These are phyloP conservation scores for Aureobasidium sp. DNA, from an alignment of 2,329 filamentous ascomycete genomes.

Conservation along the genomic window DNA sequence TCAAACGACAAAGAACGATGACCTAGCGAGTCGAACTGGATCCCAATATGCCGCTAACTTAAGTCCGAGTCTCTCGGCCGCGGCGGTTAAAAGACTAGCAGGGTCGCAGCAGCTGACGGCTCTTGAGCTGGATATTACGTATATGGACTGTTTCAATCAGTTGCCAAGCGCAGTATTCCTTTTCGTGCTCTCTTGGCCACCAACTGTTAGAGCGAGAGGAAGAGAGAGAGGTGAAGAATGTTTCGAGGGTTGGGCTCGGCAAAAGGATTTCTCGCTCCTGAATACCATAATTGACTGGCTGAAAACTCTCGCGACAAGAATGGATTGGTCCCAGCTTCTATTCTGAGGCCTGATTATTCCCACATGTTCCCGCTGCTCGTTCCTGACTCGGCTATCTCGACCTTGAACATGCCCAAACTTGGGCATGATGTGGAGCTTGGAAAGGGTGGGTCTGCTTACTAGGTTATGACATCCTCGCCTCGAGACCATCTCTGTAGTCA, in stretches of 20 bases:
- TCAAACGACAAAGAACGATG: slow-evolving; percentile 4
- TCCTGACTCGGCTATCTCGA: background rate
- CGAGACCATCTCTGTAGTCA: background rate
- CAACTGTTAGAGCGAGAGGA: background rate
- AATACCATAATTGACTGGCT: background rate
- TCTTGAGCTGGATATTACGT: background rate
- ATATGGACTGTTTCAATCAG: background rate
- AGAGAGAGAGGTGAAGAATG: background rate
- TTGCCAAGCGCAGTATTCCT: background rate
- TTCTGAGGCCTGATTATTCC: background rate
- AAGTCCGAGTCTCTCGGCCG: slow-evolving; percentile 6
- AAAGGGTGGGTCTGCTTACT: background rate
- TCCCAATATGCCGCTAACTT: slow-evolving; percentile 5
- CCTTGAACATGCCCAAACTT: background rate
- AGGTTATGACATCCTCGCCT: background rate
- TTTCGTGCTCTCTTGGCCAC: background rate
- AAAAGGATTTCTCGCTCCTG: background rate
- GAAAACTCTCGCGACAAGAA: slow-evolving; percentile 7
- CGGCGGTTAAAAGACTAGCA: background rate
- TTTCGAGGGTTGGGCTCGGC: background rate
- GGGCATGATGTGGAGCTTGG: background rate
- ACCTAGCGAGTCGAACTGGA: slow-evolving; percentile 3
- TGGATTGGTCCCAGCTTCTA: background rate
- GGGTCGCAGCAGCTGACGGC: background rate
- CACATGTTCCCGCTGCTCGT: background rate